phyloP scores from a whole-genome alignment of 805 yeast genomes.

The Yarrowia deformans region DNA sequence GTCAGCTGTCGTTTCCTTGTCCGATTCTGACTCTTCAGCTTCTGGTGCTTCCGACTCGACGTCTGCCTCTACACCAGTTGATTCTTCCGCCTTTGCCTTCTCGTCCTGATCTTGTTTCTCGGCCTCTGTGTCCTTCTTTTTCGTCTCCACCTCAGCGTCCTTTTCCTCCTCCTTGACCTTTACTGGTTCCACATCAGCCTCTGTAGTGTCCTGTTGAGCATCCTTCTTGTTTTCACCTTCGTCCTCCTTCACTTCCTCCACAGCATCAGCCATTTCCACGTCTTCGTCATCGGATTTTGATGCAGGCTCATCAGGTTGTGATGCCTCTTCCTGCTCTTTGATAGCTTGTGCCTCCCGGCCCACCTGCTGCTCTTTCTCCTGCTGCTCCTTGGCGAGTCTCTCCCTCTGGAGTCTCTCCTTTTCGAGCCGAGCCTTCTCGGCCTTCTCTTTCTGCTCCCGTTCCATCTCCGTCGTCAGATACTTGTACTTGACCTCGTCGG shows the following conservation, averaged over 20 bases:
- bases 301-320: not conserved
- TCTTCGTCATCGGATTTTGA: slow-evolving; percentile 6
- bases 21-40: not conserved
- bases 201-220: not conserved
- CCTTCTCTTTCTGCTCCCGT: slow-evolving; percentile 1
- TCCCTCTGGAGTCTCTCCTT: slow-evolving; percentile 1
- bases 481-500: slow-evolving; percentile 9
- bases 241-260: not conserved
- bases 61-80: not conserved
- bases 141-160: not conserved
- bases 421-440: not conserved
- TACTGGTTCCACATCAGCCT: not conserved
- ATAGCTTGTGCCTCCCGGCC: no score
- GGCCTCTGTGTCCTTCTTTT: not conserved
- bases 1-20: slow-evolving; percentile 15
- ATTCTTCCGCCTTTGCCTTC: not conserved
- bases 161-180: not conserved
- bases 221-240: not conserved
- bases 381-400: not conserved
- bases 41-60: slow-evolving; percentile 7
- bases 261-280: slow-evolving; percentile 5
- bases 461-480: not conserved
- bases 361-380: not conserved
- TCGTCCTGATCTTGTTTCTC: not conserved
- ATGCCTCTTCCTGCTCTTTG: not conserved